phyloP scores from a whole-genome alignment of 2,329 filamentous ascomycete genomes.

The Calonectria pseudoreteaudii region DNA sequence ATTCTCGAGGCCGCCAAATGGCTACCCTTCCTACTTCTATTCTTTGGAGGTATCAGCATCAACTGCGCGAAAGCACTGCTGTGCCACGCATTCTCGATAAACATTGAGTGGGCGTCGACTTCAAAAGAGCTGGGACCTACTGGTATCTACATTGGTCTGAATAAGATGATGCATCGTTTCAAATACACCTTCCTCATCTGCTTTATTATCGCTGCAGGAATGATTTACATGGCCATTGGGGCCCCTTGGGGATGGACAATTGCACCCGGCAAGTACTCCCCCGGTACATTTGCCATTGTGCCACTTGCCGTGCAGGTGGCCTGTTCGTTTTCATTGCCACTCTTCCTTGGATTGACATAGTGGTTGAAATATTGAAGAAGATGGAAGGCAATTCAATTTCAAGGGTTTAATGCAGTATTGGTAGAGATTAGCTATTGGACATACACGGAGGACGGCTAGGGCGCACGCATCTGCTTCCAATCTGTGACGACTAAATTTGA shows the following conservation, averaged over 20 bases:
- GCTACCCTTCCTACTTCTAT: constrained; percentile 44
- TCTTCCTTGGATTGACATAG: constrained; percentile 43
- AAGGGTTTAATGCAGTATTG: not conserved
- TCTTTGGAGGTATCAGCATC: constrained; percentile 46
- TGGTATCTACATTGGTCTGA: constrained; percentile 48
- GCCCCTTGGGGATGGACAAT: constrained; percentile 43
- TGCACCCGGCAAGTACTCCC: constrained; percentile 37
- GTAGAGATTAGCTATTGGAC: too few species aligned
- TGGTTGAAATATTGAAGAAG: too few species aligned
- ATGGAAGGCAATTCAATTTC: too few species aligned
- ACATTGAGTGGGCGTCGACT: constrained; percentile 46
- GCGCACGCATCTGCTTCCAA: too few species aligned
- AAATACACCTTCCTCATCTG: constrained; percentile 50
- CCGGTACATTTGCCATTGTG: constrained; percentile 42
- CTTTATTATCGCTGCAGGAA: constrained; percentile 35
- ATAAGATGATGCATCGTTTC: constrained; percentile 59
- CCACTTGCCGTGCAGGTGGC: constrained; percentile 41
- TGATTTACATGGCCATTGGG: constrained; percentile 43
- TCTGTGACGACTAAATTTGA: not conserved
- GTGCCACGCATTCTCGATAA: constrained; percentile 42
- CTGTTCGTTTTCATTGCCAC: constrained; percentile 37
- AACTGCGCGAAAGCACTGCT: constrained; percentile 44
- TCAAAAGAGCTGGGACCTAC: constrained; percentile 45
- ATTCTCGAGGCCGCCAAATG: constrained; percentile 41
- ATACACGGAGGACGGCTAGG: too few species aligned